Percentiles rank a stretch among this genome's conserved stretches.
phyloP scores from a whole-genome alignment of 1,284 basidiomycete genomes.

The Neolentinus lepideus region DNA sequence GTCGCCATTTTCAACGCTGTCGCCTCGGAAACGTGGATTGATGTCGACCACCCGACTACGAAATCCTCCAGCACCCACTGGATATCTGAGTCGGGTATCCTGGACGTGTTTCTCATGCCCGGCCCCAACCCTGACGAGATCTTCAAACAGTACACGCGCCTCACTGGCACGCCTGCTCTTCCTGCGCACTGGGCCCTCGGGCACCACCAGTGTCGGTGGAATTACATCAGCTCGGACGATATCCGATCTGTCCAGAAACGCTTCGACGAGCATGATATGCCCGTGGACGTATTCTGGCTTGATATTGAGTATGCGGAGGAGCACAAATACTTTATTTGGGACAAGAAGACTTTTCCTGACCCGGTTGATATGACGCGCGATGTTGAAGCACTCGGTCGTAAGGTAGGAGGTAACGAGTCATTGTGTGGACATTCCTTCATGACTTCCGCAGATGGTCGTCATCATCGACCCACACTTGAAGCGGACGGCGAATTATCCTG shows the following conservation, averaged over 20 bases:
- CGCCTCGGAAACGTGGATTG: slow-evolving; percentile 94
- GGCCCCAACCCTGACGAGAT: slow-evolving; percentile 79
- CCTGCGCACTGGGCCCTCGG: slow-evolving; percentile 90
- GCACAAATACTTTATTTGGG: slow-evolving; percentile 98
- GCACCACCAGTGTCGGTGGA: slow-evolving; percentile 99
- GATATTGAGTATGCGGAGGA: slow-evolving; percentile 96
- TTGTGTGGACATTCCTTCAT: background rate
- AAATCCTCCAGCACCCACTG: slow-evolving; percentile 85
- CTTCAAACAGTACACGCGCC: slow-evolving; percentile 78
- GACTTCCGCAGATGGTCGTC: slow-evolving; percentile 75
- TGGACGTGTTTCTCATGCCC: slow-evolving; percentile 92
- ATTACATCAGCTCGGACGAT: slow-evolving; percentile 91
- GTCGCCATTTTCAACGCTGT: slow-evolving; percentile 91
- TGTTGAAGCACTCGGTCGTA: slow-evolving; percentile 80
- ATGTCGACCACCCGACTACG: slow-evolving; percentile 63
- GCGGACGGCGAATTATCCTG: slow-evolving; percentile 73
- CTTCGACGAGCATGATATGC: slow-evolving; percentile 93
- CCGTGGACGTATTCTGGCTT: slow-evolving; percentile 96
- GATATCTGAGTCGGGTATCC: slow-evolving; percentile 94
- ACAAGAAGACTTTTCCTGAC: slow-evolving; percentile 87
- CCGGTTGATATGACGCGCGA: slow-evolving; percentile 91
- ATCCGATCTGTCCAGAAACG: slow-evolving; percentile 80
- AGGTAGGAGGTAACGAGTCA: slow-evolving; percentile 41
- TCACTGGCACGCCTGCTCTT: slow-evolving; percentile 83
- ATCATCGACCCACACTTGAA: slow-evolving; percentile 98